Evolutionary conservation across 768 basidiomycete genomes (phyloP), one percentile per base, ranked within the genome.

Genomic region (Asterophora parasitica): DNA sequence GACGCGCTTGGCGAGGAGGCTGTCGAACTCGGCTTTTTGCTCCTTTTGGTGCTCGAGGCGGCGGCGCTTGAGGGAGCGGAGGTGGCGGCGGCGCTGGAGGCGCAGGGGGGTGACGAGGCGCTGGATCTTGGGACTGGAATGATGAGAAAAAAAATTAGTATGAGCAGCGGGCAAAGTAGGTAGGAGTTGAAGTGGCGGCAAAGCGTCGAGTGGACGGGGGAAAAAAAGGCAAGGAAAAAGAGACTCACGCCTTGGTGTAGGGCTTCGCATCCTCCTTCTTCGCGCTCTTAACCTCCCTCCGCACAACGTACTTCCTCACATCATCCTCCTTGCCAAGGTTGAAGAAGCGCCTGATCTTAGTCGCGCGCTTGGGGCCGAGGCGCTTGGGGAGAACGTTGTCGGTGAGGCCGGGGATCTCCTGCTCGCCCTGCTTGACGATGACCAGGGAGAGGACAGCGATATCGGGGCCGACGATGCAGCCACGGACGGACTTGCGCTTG

Each of bases 401-500:
- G 57, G 95, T 97, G 44, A 99, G 74, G 20, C 92, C 94, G 19
- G 92, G 83, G 63, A 98, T 82, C 19, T 95, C 92, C 45, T 68
- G 61, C 48, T 95, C 92, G 48, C 95, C 95, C 74, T 96, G 88
- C 79, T 97, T 96, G 73, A 96, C 91, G 59, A 99, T 86, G 65
- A 94, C 85, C 55, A 94, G 75, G 42, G 89, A 87, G 56, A 99
- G 82, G 52, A 96, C 94, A 46, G 92, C 87, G 59, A 98, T 96
- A 69, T 99, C 94, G 63, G 92, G 81, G 56, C 89, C 92, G 65
- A 97, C 90, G 71, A 98, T 97, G 79, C 93, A 96, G 28, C 95
- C 95, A 54, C 95, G 89, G 53, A 99, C 91, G 61, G 94, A 96
- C 75, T 98, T 98, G 79, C 95, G 89, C 79, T 90, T 93, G 73